These are phyloP conservation scores for Paramecium sexaurelia DNA, from an alignment of 73 alveolate genomes.

Conservation along the genomic window DNA sequence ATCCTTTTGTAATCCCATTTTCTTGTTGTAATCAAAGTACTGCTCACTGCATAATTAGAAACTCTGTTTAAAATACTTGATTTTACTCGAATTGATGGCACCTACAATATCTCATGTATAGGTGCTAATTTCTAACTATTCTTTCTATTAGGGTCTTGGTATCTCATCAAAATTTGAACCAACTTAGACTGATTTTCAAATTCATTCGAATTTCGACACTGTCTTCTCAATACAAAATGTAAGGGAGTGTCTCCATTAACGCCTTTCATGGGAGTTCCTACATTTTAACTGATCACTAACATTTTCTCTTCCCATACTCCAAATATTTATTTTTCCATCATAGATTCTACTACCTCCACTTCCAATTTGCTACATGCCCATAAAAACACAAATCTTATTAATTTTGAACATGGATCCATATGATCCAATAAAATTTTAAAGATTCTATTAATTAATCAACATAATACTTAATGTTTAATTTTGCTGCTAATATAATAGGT, in stretches of 20 bases:
- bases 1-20: constrained; percentile 17
- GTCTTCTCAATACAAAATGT: constrained; percentile 12
- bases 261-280: neutral
- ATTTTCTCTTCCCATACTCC: constrained; percentile 24
- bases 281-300: neutral
- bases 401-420: neutral
- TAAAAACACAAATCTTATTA: neutral
- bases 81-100: constrained; percentile 49
- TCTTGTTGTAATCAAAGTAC: neutral
- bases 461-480: neutral
- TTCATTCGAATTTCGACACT: neutral
- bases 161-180: neutral
- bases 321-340: neutral
- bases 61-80: neutral
- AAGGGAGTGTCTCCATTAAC: constrained; percentile 33
- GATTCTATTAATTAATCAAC: neutral
- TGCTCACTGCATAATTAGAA: constrained; percentile 2
- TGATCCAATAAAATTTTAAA: neutral
- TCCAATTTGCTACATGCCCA: constrained; percentile 19
- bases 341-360: neutral
- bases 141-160: neutral
- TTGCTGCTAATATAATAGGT: neutral
- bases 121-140: neutral
- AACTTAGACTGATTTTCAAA: neutral
- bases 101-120: neutral